Evolutionary conservation across 2,329 filamentous ascomycete genomes (phyloP), one percentile per base, ranked within the genome.

Genomic region (Golovinomyces cichoracearum): DNA sequence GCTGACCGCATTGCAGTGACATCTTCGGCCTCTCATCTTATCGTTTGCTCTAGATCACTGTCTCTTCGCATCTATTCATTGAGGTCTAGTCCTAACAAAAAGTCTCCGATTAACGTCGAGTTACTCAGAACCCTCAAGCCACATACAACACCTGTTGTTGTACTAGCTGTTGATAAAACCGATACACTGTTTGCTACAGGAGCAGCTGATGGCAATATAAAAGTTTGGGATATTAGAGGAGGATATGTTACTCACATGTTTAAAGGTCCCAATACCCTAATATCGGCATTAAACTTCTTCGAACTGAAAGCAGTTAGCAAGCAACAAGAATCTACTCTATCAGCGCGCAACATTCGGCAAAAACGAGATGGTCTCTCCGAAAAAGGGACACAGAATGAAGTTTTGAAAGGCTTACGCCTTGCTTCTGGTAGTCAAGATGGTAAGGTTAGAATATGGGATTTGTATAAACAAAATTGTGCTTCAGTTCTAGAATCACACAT

Each of bases 221-320:
- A 98, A 63, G 79, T 98, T 48, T 98, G 88, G 88, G 90, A 98
- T 64, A 84, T 98, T 51, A 70, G 72, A 46, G 83, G 79, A 41
- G 90, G 90, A 21, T 95, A 82, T 63, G 77, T 85, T 27, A 98
- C 92, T 25, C 90, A 98, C 63, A 93, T 84, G 0, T 93, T 98
- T 63, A 81, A 88, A 56, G 86, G 86, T 1, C 88, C 93, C 50
- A 85, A 85, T 51, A 86, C 90, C 9, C 72, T 98, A 21, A 75
- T 98, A 4, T 93, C 90, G 12, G 84, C 90, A 0, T 68, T 98
- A 17, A 79, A 80, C 57, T 95, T 98, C 64, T 98, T 95, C 61
- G 80, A 93, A 59, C 68, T 83, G 15, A 69, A 77, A 22, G 61
- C 66, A 10, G 58, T 60, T 40, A 60, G 63, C 10, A 59, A 55